Conservation (phyloP, 73 alveolate genomes). For the Diophrys sp. region DNA sequence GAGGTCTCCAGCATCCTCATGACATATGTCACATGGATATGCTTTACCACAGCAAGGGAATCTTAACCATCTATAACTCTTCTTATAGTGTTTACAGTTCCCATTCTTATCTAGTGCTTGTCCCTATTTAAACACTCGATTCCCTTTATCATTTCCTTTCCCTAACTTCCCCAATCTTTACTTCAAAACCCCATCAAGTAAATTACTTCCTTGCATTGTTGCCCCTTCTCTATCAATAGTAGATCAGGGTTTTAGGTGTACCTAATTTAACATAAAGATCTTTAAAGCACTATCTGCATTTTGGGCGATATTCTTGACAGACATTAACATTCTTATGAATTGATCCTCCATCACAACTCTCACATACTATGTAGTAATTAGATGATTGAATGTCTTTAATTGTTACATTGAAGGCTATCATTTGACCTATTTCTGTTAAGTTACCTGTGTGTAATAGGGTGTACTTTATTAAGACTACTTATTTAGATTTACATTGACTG, state of each 20-base stretch:
- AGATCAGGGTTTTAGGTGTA: not conserved
- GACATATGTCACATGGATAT: constrained; percentile 78
- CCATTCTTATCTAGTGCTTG: constrained; percentile 65
- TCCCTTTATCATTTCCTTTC: not conserved
- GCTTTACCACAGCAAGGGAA: constrained; percentile 72
- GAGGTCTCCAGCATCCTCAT: constrained; percentile 54
- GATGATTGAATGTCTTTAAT: not conserved
- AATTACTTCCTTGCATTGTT: not conserved
- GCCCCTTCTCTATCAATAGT: not conserved
- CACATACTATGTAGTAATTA: constrained; percentile 1
- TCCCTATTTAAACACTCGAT: constrained; percentile 28
- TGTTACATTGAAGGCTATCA: not conserved
- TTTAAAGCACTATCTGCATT: not conserved
- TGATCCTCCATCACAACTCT: not conserved
- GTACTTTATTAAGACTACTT: constrained; percentile 4
- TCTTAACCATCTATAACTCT: constrained; percentile 71
- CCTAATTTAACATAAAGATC: not conserved
- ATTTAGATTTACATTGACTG: not conserved
- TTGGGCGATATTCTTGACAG: not conserved
- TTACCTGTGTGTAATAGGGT: not conserved
- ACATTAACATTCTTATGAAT: not conserved
- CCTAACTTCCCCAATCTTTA: not conserved
- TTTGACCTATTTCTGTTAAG: not conserved
- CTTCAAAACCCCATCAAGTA: not conserved
- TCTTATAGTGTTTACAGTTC: constrained; percentile 72